phyloP scores from a whole-genome alignment of 1,284 basidiomycete species.

The Pseudozyma hubeiensis region DNA sequence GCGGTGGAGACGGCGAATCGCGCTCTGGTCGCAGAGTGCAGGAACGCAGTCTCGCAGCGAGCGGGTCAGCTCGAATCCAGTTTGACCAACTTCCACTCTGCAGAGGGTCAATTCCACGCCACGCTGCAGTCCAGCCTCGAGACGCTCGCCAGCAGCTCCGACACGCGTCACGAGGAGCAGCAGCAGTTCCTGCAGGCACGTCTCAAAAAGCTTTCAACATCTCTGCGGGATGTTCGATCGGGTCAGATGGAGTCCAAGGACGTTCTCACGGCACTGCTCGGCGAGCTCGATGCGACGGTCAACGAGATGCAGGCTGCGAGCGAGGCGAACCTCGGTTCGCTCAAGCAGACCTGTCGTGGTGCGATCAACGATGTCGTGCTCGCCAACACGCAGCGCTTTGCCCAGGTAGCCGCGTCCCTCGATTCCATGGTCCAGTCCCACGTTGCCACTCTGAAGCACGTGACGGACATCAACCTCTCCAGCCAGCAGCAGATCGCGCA shows the following conservation, averaged over 20 bases:
- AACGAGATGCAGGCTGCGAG: slow-evolving; percentile 74
- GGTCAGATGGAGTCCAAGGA: slow-evolving; percentile 70
- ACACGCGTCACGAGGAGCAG: slow-evolving; percentile 75
- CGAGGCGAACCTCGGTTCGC: slow-evolving; percentile 71
- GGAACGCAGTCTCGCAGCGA: slow-evolving; percentile 74
- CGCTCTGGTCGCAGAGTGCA: slow-evolving; percentile 76
- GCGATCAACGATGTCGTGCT: slow-evolving; percentile 67
- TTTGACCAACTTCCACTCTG: slow-evolving; percentile 76
- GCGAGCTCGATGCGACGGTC: slow-evolving; percentile 75
- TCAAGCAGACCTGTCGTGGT: slow-evolving; percentile 67
- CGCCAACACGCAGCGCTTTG: slow-evolving; percentile 31
- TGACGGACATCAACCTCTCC: slow-evolving; percentile 73
- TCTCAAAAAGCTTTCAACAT: slow-evolving; percentile 25
- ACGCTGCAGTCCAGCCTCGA: slow-evolving; percentile 70
- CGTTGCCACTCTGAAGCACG: slow-evolving; percentile 75
- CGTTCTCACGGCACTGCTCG: slow-evolving; percentile 74
- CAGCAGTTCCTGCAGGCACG: slow-evolving; percentile 69
- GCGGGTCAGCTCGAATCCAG: slow-evolving; percentile 74
- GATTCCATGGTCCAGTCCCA: slow-evolving; percentile 71
- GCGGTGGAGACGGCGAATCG: slow-evolving; percentile 77
- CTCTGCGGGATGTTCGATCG: slow-evolving; percentile 32
- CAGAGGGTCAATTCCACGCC: slow-evolving; percentile 73
- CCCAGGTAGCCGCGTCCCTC: slow-evolving; percentile 67
- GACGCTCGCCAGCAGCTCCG: slow-evolving; percentile 70
- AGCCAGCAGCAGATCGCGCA: slow-evolving; percentile 70